phyloP scores from a whole-genome alignment of 306 rosid species.

The Senna tora region DNA sequence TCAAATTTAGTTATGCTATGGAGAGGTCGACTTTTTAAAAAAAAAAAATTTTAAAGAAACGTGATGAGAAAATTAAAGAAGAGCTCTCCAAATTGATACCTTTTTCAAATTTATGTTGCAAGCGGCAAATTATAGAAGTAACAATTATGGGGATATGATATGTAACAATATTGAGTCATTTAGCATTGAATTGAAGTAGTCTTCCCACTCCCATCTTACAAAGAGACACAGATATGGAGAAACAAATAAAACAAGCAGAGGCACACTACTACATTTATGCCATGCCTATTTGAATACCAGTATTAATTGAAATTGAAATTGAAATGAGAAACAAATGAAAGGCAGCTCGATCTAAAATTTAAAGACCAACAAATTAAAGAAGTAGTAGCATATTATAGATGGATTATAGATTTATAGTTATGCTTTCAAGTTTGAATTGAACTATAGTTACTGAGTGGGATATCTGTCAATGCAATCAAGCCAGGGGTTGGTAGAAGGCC shows the following conservation, averaged over 20 bases:
- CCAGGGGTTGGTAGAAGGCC: slow-evolving; percentile 81
- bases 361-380: slow-evolving; percentile 21
- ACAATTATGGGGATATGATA: not conserved
- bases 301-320: no score
- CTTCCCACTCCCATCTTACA: slow-evolving; percentile 23
- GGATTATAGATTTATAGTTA: no score
- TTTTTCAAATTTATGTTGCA: no score
- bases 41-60: no score
- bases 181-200: not conserved
- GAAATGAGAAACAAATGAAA: no score
- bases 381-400: slow-evolving; percentile 13
- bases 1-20: no score
- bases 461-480: slow-evolving; percentile 74
- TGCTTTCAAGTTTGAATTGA: no score
- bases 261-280: not conserved
- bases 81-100: no score
- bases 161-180: not conserved
- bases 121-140: not conserved
- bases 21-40: no score
- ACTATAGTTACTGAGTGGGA: slow-evolving; percentile 42
- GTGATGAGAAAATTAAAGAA: no score
- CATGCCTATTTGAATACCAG: not conserved
- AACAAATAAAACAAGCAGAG: slow-evolving; percentile 9
- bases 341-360: not conserved
- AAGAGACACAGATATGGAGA: not conserved